phyloP scores from a whole-genome alignment of 805 yeast species.

The Maudiozyma turicensis region DNA sequence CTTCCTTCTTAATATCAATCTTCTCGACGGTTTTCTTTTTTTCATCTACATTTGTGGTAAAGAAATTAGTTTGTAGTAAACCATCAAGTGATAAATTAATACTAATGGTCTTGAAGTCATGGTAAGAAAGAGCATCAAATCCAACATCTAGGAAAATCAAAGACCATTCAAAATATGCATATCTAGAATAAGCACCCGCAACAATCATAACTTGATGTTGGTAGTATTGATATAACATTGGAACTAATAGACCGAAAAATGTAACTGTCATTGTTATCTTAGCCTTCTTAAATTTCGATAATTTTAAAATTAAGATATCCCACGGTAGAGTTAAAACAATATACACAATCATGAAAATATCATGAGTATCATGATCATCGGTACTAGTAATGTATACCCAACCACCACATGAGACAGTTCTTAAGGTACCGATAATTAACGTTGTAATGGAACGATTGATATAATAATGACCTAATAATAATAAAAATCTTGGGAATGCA shows the following conservation, averaged over 20 bases:
- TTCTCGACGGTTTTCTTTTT: neutral
- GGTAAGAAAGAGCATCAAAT: conserved; percentile 71
- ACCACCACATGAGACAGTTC: conserved; percentile 95
- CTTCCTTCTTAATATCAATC: neutral
- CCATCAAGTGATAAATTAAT: conserved; percentile 27
- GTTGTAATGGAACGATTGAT: conserved; percentile 23
- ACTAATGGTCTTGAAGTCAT: conserved; percentile 59
- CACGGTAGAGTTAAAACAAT: conserved; percentile 87
- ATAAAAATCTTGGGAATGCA: conserved; percentile 80
- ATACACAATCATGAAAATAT: conserved; percentile 87
- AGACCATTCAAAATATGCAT: conserved; percentile 93
- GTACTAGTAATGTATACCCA: conserved; percentile 97
- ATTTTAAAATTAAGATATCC: conserved; percentile 53
- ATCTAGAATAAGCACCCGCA: conserved; percentile 92
- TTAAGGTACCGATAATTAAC: conserved; percentile 52
- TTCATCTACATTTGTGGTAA: neutral
- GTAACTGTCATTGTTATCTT: conserved; percentile 44
- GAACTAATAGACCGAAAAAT: conserved; percentile 68
- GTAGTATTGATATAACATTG: conserved; percentile 79
- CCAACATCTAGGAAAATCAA: conserved; percentile 73
- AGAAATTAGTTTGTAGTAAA: neutral
- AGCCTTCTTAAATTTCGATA: conserved; percentile 35
- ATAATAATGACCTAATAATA: conserved; percentile 38
- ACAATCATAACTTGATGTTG: conserved; percentile 83
- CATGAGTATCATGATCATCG: conserved; percentile 95